Base-by-base conservation (phyloP, 257 asterid genomes). In the Rubia yunnanensis region DNA sequence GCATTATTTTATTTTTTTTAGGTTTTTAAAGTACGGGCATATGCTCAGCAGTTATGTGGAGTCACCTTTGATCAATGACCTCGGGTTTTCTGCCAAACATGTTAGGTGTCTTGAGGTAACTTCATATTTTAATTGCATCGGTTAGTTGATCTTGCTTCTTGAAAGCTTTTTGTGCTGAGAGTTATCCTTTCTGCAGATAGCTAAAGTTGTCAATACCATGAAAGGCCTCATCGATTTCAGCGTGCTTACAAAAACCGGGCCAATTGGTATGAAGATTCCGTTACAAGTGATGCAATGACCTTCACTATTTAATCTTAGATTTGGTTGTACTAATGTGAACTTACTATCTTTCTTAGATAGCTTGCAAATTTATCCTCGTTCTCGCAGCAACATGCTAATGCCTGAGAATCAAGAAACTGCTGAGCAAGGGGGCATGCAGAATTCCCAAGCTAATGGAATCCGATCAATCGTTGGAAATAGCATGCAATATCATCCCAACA, bases 101-200 rank as follows among this genome's bases (percentile, higher is more conserved):
- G 67, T 79, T 55, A 68, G 96, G 79, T 78, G 81, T 75, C 71
- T 84, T 69, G 92, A 84, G 96, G 96, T 88, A 74, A 41, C n/a
- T 26, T 5, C 4, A 35, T 35, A 4, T n/a, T n/a, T n/a, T n/a
- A n/a, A n/a, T n/a, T n/a, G n/a, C n/a, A n/a, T n/a, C n/a, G n/a
- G n/a, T n/a, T n/a, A n/a, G 50, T 63, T 63, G 5, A 62, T 24
- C 11, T 1, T 15, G 22, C 46, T 38, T 39, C 30, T 64, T 56
- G 31, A 44, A 9, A 56, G 23, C 10, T 24, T 62, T 69, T 35
- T 39, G 48, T 68, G 41, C 14, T 67, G 66, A 39, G 44, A 35
- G 6, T 24, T 36, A n/a, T 53, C 17, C 24, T 13, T 17, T 60
- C 38, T 26, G 68, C 84, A 88, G 96, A 79, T 86, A 41, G 74